Evolutionary conservation across 768 basidiomycete genomes (phyloP), one percentile per base, ranked within the genome.

Genomic region (Ramaria sp.): DNA sequence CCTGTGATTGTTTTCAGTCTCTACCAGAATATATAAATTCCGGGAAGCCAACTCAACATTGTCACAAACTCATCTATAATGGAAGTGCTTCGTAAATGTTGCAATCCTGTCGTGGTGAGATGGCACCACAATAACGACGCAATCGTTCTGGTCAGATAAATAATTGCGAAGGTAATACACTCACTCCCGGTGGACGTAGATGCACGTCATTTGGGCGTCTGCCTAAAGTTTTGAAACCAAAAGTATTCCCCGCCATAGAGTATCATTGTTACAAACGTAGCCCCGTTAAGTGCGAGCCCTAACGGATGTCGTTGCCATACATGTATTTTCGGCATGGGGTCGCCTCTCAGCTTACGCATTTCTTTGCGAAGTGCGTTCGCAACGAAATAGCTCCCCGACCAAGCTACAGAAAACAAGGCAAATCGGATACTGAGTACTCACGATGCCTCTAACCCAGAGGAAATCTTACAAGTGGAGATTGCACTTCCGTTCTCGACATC

Each of bases 401-500:
- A 56, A 5, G 57, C 55, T 51, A 22, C 34, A 37, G 33, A 34
- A 37, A 37, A 10, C 9, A 13, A 33, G 2, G 7, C 7, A 24
- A 17, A 34, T 5, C 27, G 5, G 27, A 27, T 5, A 27, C 27
- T n/a, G n/a, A n/a, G n/a, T n/a, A n/a, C n/a, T n/a, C n/a, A n/a
- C n/a, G n/a, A n/a, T n/a, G n/a, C n/a, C n/a, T n/a, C n/a, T n/a
- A n/a, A n/a, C n/a, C n/a, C n/a, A 27, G 27, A 27, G 7, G 30
- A 46, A 17, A 31, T 38, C 63, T 46, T 51, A 72, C 71, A 67
- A 24, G 71, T 77, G 19, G 71, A 61, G 20, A 77, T 73, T 0
- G 77, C 77, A 52, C 72, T 69, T 1, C 77, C 77, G 54, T 78
- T 77, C 30, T 70, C 64, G 31, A 59, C 59, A 42, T 77, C 76